Conservation (phyloP, 1,284 basidiomycete species). For the Golubevia sp. region DNA sequence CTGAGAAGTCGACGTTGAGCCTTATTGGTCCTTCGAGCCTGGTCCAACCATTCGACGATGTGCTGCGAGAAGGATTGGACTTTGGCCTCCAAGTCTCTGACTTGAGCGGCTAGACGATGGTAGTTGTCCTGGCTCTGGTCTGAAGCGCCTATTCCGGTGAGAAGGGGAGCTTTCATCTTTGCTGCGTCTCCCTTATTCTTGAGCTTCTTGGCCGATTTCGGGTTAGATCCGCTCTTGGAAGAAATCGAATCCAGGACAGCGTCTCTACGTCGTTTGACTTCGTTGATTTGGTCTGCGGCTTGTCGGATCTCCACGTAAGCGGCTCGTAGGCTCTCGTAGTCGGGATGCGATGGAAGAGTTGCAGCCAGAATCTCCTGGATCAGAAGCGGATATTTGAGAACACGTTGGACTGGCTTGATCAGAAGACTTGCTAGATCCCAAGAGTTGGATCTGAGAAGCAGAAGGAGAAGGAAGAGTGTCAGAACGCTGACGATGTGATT, state of each 20-base stretch:
- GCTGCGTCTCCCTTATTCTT: constrained; percentile 11
- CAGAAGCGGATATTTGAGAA: constrained; percentile 87
- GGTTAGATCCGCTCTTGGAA: not conserved
- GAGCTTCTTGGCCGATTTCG: constrained; percentile 19
- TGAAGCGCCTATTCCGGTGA: constrained; percentile 17
- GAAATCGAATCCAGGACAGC: constrained; percentile 62
- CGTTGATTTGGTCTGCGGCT: constrained; percentile 83
- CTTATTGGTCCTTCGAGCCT: constrained; percentile 23
- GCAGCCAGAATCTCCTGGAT: constrained; percentile 71
- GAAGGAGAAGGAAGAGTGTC: not conserved
- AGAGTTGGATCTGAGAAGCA: constrained; percentile 68
- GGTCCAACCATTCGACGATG: constrained; percentile 27
- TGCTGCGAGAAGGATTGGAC: constrained; percentile 20
- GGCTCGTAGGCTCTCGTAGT: constrained; percentile 71
- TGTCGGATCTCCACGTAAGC: constrained; percentile 75
- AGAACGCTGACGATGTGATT: not conserved
- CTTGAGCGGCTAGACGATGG: constrained; percentile 21
- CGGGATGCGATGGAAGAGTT: constrained; percentile 76
- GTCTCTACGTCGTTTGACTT: constrained; percentile 80
- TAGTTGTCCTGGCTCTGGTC: constrained; percentile 25
- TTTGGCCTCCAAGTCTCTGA: constrained; percentile 24
- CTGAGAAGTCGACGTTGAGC: constrained; percentile 26
- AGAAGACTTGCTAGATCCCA: constrained; percentile 92
- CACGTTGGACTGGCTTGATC: constrained; percentile 88
- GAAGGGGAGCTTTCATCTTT: constrained; percentile 23